Evolutionary conservation across 2,329 filamentous ascomycete species (phyloP), one percentile per base, ranked within the genome.

Genomic region (Trichoderma guizhouense): DNA sequence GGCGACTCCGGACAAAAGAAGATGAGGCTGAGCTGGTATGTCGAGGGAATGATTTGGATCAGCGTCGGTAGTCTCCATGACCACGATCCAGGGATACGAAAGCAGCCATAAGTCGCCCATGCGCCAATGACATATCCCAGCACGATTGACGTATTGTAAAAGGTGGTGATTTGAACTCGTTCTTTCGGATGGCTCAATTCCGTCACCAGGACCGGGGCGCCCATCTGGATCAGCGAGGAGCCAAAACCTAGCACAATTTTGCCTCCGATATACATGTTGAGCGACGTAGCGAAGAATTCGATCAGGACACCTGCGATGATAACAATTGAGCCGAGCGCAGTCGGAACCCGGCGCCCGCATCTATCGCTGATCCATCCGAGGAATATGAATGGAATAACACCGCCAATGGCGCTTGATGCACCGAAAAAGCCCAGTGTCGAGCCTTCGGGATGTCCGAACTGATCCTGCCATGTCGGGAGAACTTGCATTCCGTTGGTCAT

Each of bases 1-100:
- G 89, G 89, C 0, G 85, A 88, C 73, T 91, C 90, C 0, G 89
- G 89, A 6, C 89, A 83, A 65, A 88, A 85, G 74, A 81, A 82
- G 65, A 86, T 78, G 68, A 85, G 83, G 11, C 79, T 69, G 21
- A 88, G 81, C 73, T 86, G 81, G 32, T 80, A 81, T 0, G 74
- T 76, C 2, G 83, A 77, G 81, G 83, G 85, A 5, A 84, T 72
- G 57, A 84, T 83, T 76, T 90, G 88, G 2, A 87, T 76, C 5
- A 89, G 79, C 1, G 85, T 85, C 0, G 87, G 88, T 21, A 88
- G 80, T 60, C 85, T 81, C 87, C 85, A 86, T 0, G 83, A 82
- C 87, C 86, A 88, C 32, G 76, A 68, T 18, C 70, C 73, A 3
- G 73, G 62, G 32, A 79, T 79, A 18, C 72, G 72, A 36, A 75